Percentiles rank a stretch among this genome's conserved stretches.
phyloP scores from a whole-genome alignment of 495 filamentous ascomycete species.

The Xylaria sp. region DNA sequence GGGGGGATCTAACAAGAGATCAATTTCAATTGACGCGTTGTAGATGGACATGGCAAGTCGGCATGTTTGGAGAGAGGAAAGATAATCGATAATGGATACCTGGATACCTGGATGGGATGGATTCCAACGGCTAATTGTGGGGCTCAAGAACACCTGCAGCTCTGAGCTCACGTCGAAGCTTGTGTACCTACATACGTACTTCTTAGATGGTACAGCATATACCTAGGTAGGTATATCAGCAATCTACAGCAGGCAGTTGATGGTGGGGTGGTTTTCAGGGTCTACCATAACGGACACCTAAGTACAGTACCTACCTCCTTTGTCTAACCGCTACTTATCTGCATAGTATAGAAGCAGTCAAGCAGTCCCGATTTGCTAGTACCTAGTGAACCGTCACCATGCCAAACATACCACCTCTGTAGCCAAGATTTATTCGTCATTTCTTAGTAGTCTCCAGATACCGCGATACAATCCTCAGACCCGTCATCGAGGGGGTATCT shows the following conservation, averaged over 20 bases:
- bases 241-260: neutral
- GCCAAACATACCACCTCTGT: neutral
- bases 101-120: conserved; percentile 4
- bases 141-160: neutral
- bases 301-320: too few relatives aligned
- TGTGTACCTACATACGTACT: neutral
- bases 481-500: neutral
- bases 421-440: neutral
- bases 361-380: neutral
- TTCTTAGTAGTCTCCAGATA: neutral
- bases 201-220: too few relatives aligned
- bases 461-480: neutral
- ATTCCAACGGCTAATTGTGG: conserved; percentile 27
- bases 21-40: conserved; percentile 13
- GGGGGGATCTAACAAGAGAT: neutral
- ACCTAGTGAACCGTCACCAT: neutral
- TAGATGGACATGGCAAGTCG: conserved; percentile 6
- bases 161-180: neutral
- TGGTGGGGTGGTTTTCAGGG: neutral
- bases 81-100: too few relatives aligned
- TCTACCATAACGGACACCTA: neutral
- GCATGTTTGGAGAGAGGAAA: neutral
- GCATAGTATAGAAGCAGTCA: neutral
- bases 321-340: too few relatives aligned
- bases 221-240: too few relatives aligned